Evolutionary conservation across 257 asterid genomes (phyloP).

Genomic region (Jasminum sambac): DNA sequence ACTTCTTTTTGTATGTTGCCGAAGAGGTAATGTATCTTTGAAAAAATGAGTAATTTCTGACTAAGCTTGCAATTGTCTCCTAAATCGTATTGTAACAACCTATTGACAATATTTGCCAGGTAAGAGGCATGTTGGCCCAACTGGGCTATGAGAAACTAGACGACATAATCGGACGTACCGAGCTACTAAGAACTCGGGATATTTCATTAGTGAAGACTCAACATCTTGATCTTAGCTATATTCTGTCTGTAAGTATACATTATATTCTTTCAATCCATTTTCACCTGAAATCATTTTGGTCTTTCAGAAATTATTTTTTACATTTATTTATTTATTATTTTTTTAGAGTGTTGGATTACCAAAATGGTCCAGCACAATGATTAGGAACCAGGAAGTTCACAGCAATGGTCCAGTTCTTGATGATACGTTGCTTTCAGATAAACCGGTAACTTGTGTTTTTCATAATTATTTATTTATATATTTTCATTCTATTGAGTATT

Average conservation of each 20-base stretch:
- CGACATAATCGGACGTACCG: slow-evolving; percentile 88
- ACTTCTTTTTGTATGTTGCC: slow-evolving; percentile 85
- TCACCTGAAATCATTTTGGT: slow-evolving; percentile 13
- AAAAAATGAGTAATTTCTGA: not conserved
- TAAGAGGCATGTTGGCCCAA: slow-evolving; percentile 89
- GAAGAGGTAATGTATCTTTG: slow-evolving; percentile 71
- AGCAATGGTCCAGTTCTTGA: slow-evolving; percentile 93
- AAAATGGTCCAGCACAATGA: slow-evolving; percentile 83
- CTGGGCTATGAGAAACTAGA: slow-evolving; percentile 94
- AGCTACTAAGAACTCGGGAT: slow-evolving; percentile 76
- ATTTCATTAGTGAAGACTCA: slow-evolving; percentile 91
- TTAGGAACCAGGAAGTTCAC: slow-evolving; percentile 92
- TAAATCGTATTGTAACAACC: too few relatives aligned
- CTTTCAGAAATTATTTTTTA: slow-evolving; percentile 8
- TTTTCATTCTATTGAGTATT: not conserved
- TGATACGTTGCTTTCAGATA: slow-evolving; percentile 75
- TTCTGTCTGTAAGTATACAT: slow-evolving; percentile 68
- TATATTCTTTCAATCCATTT: slow-evolving; percentile 8
- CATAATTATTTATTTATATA: slow-evolving; percentile 2
- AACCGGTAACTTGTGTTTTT: slow-evolving; percentile 50
- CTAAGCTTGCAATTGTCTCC: not conserved
- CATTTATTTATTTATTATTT: slow-evolving; percentile 2
- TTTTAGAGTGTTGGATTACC: slow-evolving; percentile 79
- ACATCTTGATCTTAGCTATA: slow-evolving; percentile 78
- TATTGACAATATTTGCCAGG: slow-evolving; percentile 51